phyloP scores from a whole-genome alignment of 352 stramenopile genomes.

The Phytophthora sojae region DNA sequence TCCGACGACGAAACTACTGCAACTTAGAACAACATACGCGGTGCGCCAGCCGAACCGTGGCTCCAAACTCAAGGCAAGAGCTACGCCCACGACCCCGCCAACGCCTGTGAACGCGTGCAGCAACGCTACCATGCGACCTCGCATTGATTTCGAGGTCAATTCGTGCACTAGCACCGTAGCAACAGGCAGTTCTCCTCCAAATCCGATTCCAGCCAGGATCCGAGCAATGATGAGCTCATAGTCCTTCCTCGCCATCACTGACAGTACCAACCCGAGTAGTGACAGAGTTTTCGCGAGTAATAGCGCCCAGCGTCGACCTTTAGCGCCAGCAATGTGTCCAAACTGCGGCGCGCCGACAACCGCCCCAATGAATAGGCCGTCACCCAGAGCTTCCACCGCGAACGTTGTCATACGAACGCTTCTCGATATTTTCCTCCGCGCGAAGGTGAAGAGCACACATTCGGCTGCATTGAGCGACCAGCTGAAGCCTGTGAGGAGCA shows the following conservation, averaged over 20 bases:
- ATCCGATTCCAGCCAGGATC: conserved; percentile 39
- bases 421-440: conserved; percentile 23
- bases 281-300: conserved; percentile 40
- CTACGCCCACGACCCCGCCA: conserved; percentile 28
- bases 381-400: conserved; percentile 24
- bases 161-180: conserved; percentile 43
- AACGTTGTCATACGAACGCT: conserved; percentile 28
- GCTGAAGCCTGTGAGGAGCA: conserved; percentile 36
- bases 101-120: conserved; percentile 40
- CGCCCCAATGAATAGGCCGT: conserved; percentile 21
- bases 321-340: conserved; percentile 33
- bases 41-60: conserved; percentile 39
- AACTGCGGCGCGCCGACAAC: conserved; percentile 39
- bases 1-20: conserved; percentile 30
- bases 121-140: conserved; percentile 37
- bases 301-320: conserved; percentile 35
- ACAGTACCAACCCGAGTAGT: conserved; percentile 33
- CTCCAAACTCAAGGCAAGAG: conserved; percentile 32
- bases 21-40: conserved; percentile 31
- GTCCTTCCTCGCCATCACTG: conserved; percentile 24
- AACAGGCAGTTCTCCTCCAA: conserved; percentile 46
- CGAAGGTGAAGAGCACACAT: conserved; percentile 45
- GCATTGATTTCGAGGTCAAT: conserved; percentile 31
- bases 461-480: conserved; percentile 45
- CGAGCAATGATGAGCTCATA: conserved; percentile 32